These are phyloP conservation scores for Hygrophila difformis DNA, from an alignment of 257 asterid species.

Conservation along the genomic window DNA sequence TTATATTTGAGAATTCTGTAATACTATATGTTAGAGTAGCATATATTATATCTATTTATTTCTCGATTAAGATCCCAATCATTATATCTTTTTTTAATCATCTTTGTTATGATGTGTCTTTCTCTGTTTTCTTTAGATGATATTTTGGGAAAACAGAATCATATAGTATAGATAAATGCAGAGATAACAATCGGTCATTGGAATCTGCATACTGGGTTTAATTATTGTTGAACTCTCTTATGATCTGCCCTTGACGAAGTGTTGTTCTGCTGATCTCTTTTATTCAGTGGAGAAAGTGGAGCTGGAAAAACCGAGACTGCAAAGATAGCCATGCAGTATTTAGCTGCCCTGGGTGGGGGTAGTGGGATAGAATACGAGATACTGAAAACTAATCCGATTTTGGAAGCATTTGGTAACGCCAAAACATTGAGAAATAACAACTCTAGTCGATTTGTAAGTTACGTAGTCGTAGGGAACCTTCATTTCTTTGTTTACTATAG, in stretches of 20 bases:
- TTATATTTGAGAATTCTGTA: too few relatives aligned
- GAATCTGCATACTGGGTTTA: neutral
- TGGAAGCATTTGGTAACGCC: conserved; percentile 99
- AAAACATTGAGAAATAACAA: conserved; percentile 92
- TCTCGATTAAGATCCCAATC: too few relatives aligned
- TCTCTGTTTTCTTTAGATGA: conserved; percentile 5
- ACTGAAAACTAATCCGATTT: conserved; percentile 90
- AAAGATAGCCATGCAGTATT: conserved; percentile 97
- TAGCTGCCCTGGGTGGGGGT: conserved; percentile 98
- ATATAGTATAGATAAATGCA: neutral
- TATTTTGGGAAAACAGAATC: neutral
- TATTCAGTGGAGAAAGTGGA: conserved; percentile 97
- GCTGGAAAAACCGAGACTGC: conserved; percentile 99
- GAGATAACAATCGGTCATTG: neutral
- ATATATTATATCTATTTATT: too few relatives aligned
- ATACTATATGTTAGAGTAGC: too few relatives aligned
- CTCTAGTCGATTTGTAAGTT: conserved; percentile 98
- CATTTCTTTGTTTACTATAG: conserved; percentile 15
- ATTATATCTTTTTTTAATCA: neutral
- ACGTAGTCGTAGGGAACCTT: conserved; percentile 11
- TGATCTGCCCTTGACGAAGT: conserved; percentile 11
- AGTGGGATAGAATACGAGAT: conserved; percentile 97
- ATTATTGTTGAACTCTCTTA: neutral
- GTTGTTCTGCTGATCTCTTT: conserved; percentile 20
- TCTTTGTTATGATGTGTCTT: neutral